Evolutionary conservation across 257 asterid species (phyloP), one percentile per base, ranked within the genome.

Genomic region (Euphrasia confusa): DNA sequence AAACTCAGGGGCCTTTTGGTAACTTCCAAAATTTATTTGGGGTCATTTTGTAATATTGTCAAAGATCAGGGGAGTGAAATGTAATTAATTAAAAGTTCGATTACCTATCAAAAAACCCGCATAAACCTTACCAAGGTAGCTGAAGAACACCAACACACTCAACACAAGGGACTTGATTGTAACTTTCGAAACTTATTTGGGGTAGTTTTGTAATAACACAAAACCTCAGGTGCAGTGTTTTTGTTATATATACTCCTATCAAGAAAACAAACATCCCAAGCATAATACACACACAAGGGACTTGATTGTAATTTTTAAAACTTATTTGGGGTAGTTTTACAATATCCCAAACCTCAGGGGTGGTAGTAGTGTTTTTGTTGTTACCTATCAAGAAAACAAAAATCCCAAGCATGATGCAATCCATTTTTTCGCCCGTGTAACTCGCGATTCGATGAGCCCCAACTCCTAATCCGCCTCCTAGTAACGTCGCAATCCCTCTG

Each of bases 331-430:
- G 42, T 59, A 42, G 6, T 11, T 42, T 42, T 42, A 7, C 7
- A 42, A 42, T 7, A 42, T 28, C 5, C 33, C 3, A 28, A 28
- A 28, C 3, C 33, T 28, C 33, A 28, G 33, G 33, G 48, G 48
- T 42, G 24, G 24, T 21, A 21, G 24, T 21, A 21, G 24, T 21
- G 24, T 21, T 21, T 44, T 1, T 17, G 2, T 40, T 7, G 1
- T 28, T 78, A 83, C 87, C 83, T 49, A 81, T 55, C n/a, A 82
- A 4, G 77, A 80, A 82, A 42, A 82, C 75, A 27, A 71, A 77
- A 4, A 68, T 6, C 0, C 78, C 82, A 1, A 85, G 74, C 0
- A 80, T 15, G 13, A 73, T 56, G 10, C 78, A 68, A 53, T 82
- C 87, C 0, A 56, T 17, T 33, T 63, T 76, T 4, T 78, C 78